Evolutionary conservation across 202 grass and related monocot species (phyloP).

Genomic region (Elaeis oleifera): DNA sequence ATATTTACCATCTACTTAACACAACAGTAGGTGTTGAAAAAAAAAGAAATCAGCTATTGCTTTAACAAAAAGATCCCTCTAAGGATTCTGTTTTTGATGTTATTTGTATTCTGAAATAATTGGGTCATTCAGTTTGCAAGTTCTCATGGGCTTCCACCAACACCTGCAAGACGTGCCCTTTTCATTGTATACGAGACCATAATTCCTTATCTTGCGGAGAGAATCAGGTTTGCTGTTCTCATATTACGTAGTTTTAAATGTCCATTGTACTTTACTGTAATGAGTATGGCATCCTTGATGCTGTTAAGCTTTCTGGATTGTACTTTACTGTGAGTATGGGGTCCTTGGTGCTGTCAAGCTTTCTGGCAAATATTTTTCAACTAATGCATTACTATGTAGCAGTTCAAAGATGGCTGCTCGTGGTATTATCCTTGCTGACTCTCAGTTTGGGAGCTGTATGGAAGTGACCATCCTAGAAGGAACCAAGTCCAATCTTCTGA

Average conservation of each 20-base stretch:
- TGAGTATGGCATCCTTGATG: no score
- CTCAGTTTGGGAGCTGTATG: conserved; percentile 46
- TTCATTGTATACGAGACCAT: conserved; percentile 93
- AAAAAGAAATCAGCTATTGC: no score
- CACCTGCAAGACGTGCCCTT: conserved; percentile 70
- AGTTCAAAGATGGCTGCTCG: conserved; percentile 85
- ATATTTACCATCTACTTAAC: no score
- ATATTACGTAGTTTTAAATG: not conserved
- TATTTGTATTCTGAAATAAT: not conserved
- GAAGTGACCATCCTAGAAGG: conserved; percentile 31
- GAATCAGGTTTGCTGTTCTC: conserved; percentile 49
- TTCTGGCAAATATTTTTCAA: conserved; percentile 7
- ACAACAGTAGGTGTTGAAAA: no score
- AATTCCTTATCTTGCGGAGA: conserved; percentile 82
- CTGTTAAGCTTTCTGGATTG: not conserved
- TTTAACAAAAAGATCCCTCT: no score
- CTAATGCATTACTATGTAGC: conserved; percentile 22
- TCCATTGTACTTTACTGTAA: conserved; percentile 3
- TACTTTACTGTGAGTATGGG: not conserved
- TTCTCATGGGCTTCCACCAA: conserved; percentile 68
- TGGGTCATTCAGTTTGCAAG: conserved; percentile 56
- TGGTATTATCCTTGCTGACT: conserved; percentile 64
- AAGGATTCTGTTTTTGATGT: no score
- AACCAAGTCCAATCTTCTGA: conserved; percentile 22
- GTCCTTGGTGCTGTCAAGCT: conserved; percentile 5